Percentiles rank a stretch among this genome's conserved stretches.
Evolutionary conservation across 352 stramenopile species (phyloP).

Genomic region (Ophiocytium majus): DNA sequence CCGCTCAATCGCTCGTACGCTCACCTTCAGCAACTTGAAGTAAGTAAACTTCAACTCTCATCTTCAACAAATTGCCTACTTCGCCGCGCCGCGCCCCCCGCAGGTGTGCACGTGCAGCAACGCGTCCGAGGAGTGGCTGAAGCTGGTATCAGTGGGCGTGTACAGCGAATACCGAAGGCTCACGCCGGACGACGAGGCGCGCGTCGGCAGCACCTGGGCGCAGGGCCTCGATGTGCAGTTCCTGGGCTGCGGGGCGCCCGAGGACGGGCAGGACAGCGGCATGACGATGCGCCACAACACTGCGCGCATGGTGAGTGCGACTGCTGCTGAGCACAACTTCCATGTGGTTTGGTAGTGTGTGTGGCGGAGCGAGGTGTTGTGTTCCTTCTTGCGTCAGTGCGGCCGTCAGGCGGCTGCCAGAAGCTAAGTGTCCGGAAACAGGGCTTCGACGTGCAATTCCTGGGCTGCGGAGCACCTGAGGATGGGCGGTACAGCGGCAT

Average conservation of each 20-base stretch:
- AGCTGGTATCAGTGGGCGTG: conserved; percentile 28
- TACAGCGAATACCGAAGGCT: conserved; percentile 27
- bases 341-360: too few species aligned
- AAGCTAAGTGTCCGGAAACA: not conserved
- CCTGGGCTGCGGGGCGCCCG: not conserved
- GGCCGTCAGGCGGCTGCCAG: not conserved
- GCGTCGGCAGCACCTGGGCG: conserved; percentile 29
- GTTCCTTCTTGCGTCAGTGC: not conserved
- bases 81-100: too few species aligned
- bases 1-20: too few species aligned
- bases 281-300: not conserved
- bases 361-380: not conserved
- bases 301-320: too few species aligned
- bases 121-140: not conserved
- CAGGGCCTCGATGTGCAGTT: not conserved
- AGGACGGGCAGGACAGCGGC: not conserved
- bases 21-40: too few species aligned
- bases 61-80: too few species aligned
- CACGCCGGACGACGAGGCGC: conserved; percentile 36
- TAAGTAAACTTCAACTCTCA: too few species aligned
- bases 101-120: conserved; percentile 25
- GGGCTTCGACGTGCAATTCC: not conserved
- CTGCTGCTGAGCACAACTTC: too few species aligned
- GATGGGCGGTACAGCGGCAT: not conserved
- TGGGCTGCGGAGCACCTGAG: not conserved